These are phyloP conservation scores for Juncus inflexus DNA, from an alignment of 176 grass and related monocot species.

Conservation along the genomic window DNA sequence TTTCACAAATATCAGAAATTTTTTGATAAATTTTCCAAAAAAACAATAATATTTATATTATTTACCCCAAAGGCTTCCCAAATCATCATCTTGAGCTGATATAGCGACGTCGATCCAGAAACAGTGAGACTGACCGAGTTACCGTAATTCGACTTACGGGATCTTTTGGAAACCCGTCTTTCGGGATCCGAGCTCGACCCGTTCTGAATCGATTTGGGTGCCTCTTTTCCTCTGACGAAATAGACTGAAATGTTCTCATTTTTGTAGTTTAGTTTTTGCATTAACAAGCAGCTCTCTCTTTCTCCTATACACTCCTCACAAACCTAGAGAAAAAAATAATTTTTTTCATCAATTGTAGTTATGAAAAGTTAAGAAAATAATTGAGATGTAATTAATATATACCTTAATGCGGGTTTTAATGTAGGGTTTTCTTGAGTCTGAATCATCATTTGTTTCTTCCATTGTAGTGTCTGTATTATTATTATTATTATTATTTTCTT, in stretches of 20 bases:
- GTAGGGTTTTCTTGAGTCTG: slow-evolving; percentile 11
- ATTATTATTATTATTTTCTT: slow-evolving; percentile 22
- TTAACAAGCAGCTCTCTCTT: slow-evolving; percentile 76
- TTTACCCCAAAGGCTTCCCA: slow-evolving; percentile 99
- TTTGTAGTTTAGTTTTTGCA: slow-evolving; percentile 74
- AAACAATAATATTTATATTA: slow-evolving; percentile 10
- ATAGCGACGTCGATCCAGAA: slow-evolving; percentile 79
- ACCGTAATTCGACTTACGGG: slow-evolving; percentile 64
- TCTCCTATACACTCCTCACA: slow-evolving; percentile 96
- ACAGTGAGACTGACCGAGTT: slow-evolving; percentile 76
- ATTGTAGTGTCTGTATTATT: too few species aligned
- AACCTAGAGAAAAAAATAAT: slow-evolving; percentile 41
- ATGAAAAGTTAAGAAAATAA: not conserved
- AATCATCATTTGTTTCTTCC: slow-evolving; percentile 18
- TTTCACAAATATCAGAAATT: slow-evolving; percentile 2
- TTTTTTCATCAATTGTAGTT: slow-evolving; percentile 1
- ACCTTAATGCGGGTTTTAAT: slow-evolving; percentile 24
- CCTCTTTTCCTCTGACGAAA: slow-evolving; percentile 93
- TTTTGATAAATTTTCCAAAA: not conserved
- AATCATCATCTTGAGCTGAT: slow-evolving; percentile 99
- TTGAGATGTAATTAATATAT: not conserved
- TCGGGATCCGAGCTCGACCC: slow-evolving; percentile 52
- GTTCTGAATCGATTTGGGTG: slow-evolving; percentile 86
- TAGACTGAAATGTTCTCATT: slow-evolving; percentile 68
- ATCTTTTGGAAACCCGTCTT: slow-evolving; percentile 85